Conservation (phyloP, 495 filamentous ascomycete genomes). For the Friedmanniomyces endolithicus region DNA sequence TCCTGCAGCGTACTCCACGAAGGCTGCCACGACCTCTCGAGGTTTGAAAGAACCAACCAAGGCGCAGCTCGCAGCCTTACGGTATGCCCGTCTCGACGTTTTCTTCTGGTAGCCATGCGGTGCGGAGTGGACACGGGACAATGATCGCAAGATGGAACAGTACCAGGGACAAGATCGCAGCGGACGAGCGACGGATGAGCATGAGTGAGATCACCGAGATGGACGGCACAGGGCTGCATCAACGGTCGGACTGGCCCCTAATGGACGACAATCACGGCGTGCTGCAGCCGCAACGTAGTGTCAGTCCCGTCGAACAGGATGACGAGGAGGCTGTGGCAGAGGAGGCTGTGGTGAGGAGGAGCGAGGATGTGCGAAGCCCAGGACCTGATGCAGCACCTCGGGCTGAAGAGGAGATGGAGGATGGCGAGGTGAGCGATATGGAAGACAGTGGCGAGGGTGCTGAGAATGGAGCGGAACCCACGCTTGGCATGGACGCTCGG, state of each 20-base stretch:
- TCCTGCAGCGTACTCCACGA: neutral
- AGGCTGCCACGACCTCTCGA: neutral
- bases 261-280: neutral
- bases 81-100: constrained; percentile 11
- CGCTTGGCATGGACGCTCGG: constrained; percentile 1
- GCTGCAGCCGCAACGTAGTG: neutral
- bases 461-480: neutral
- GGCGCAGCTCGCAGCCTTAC: neutral
- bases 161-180: constrained; percentile 5
- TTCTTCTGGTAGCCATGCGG: neutral
- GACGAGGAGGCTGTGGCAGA: neutral
- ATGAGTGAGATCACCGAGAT: constrained; percentile 10
- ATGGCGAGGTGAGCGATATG: constrained; percentile 11
- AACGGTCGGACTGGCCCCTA: constrained; percentile 10
- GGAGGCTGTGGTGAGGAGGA: constrained; percentile 7
- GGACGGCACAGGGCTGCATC: constrained; percentile 13
- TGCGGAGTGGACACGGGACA: constrained; percentile 3
- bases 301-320: constrained; percentile 1
- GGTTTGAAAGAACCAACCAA: neutral
- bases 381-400: neutral
- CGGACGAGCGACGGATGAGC: constrained; percentile 13
- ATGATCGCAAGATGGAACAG: constrained; percentile 17
- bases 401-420: neutral
- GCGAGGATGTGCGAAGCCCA: constrained; percentile 5
- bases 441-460: constrained; percentile 2